A percentile compares a stretch with the other conserved stretches of the same genome.
Evolutionary conservation across 768 basidiomycete species (phyloP).

Genomic region (Hydnum rufescens): DNA sequence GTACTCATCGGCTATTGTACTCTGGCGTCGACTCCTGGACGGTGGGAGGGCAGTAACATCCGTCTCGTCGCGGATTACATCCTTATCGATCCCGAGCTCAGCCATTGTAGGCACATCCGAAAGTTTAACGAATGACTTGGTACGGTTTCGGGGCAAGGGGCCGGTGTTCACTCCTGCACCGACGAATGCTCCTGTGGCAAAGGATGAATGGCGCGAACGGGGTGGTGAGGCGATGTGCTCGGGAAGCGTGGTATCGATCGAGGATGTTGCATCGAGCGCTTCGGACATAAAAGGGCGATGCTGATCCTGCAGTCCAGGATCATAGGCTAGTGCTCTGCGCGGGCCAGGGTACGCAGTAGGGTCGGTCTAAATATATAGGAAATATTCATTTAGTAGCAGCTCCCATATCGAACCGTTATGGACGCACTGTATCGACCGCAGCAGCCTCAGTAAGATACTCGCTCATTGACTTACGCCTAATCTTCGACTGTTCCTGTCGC

Average conservation of each 20-base stretch:
- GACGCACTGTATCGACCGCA: not conserved
- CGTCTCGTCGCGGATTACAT: conserved; percentile 1
- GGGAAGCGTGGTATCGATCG: not conserved
- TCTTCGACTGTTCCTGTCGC: not conserved
- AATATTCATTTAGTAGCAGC: not conserved
- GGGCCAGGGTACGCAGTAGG: not conserved
- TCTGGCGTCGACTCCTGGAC: not conserved
- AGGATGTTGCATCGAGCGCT: not conserved
- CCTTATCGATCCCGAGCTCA: conserved; percentile 1
- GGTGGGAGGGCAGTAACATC: not conserved
- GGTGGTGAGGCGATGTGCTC: conserved; percentile 1
- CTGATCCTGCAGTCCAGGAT: not conserved
- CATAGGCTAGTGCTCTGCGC: not conserved
- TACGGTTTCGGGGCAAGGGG: not conserved
- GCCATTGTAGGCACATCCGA: conserved; percentile 4
- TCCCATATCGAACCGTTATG: not conserved
- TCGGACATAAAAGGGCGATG: not conserved
- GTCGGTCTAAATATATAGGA: not conserved
- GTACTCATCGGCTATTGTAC: not conserved
- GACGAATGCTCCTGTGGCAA: not conserved
- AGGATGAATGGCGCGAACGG: not conserved
- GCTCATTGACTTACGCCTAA: conserved; percentile 1
- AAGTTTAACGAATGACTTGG: conserved; percentile 1
- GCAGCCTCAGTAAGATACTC: conserved; percentile 2
- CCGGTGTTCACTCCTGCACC: too few relatives aligned